phyloP scores from a whole-genome alignment of 2,329 filamentous ascomycete genomes.

The Penicillium hesseltinei region DNA sequence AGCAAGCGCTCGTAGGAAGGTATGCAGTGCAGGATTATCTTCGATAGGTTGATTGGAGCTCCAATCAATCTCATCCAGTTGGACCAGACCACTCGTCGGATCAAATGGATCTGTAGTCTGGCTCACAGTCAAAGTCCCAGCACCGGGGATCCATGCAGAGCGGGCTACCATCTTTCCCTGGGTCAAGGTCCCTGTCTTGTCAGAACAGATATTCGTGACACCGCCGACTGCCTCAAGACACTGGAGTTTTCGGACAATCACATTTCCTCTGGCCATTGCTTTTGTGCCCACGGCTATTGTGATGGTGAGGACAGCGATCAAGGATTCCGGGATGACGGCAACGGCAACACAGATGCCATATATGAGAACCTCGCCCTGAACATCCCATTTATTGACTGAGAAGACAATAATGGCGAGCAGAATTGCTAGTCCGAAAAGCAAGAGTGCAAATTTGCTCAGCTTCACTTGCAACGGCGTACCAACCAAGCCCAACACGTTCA shows the following conservation, averaged over 20 bases:
- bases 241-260: slow-evolving; percentile 55
- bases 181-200: slow-evolving; percentile 57
- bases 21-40: slow-evolving; percentile 42
- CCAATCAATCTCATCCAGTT: slow-evolving; percentile 35
- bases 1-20: slow-evolving; percentile 54
- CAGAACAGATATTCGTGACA: slow-evolving; percentile 58
- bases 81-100: slow-evolving; percentile 53
- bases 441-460: slow-evolving; percentile 77
- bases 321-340: slow-evolving; percentile 62
- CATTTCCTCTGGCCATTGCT: slow-evolving; percentile 53
- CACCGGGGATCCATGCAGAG: slow-evolving; percentile 56
- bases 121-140: slow-evolving; percentile 53
- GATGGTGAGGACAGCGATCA: slow-evolving; percentile 63
- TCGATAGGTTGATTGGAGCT: slow-evolving; percentile 25
- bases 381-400: slow-evolving; percentile 57
- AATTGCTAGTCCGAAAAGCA: slow-evolving; percentile 72
- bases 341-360: slow-evolving; percentile 59
- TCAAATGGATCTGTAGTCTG: slow-evolving; percentile 55
- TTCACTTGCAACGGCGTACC: slow-evolving; percentile 84
- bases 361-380: slow-evolving; percentile 58
- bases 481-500: slow-evolving; percentile 52
- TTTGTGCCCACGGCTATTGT: slow-evolving; percentile 59
- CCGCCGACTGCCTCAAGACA: slow-evolving; percentile 58
- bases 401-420: slow-evolving; percentile 62
- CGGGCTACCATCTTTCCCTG: slow-evolving; percentile 61